Evolutionary conservation across 2,329 filamentous ascomycete genomes (phyloP), one percentile per base, ranked within the genome.

Genomic region (Fusarium sp.): DNA sequence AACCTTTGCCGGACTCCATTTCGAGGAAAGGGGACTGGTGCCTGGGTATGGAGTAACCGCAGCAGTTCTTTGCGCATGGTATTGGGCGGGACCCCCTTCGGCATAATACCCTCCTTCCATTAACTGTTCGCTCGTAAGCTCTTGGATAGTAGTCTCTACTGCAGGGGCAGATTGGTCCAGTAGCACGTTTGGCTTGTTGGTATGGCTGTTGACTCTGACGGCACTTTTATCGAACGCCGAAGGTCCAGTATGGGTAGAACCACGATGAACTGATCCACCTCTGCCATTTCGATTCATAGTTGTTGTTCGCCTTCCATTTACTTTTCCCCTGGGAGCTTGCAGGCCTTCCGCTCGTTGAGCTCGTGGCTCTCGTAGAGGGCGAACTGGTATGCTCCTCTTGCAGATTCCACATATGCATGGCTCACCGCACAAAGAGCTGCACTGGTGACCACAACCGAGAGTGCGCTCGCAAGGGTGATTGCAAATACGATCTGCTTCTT

Each of bases 81-180:
- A 7, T 45, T 4, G 7, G 4, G 12, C 6, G n/a, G 16, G 24
- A 7, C 20, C 32, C 7, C 30, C 22, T 18, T 27, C 32, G 29
- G 30, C 13, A 45, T 57, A 49, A 18, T 71, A 74, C 0, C 69
- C 70, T 4, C n/a, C 29, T 16, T 74, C 65, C 57, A 75, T 75
- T 88, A 92, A 29, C 61, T 76, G 48, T 71, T 62, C 53, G 80
- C 71, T 76, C 87, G 91, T 8, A 86, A 88, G 22, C 86, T 89
- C 55, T 9, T 42, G 18, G 16, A 42, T n/a, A 6, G 2, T 41
- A 24, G 32, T 13, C 18, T 25, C 49, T 41, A 18, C 24, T 16
- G 6, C 24, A 41, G 24, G 18, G 22, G 5, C 5, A 20, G 20
- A 20, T 9, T 25, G 32, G 4, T 24, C 6, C 18, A 25, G 10